Conservation (phyloP, 1,284 basidiomycete genomes). For the Ganoderma resinaceum region DNA sequence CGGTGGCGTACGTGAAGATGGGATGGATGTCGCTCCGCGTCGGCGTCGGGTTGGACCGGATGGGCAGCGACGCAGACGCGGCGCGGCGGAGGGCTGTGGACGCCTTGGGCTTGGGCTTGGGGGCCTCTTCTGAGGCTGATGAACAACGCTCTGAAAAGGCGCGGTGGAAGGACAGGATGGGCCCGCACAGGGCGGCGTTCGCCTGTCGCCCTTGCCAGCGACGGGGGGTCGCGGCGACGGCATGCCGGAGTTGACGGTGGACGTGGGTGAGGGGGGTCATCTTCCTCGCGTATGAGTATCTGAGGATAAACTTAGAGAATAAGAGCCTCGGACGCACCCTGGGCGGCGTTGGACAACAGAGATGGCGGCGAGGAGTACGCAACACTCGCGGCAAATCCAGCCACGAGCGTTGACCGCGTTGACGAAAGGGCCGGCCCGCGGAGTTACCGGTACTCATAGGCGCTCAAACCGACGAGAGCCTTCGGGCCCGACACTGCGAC, state of each 20-base stretch:
- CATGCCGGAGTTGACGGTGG: conserved; percentile 22
- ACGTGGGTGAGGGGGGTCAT: conserved; percentile 22
- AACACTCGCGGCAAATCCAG: neutral
- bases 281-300: neutral
- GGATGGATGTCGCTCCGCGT: conserved; percentile 77
- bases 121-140: conserved; percentile 9
- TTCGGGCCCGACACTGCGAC: too few species aligned
- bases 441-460: too few species aligned
- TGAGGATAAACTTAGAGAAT: too few species aligned
- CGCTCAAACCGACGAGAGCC: too few species aligned
- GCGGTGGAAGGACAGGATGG: conserved; percentile 14
- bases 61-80: conserved; percentile 77
- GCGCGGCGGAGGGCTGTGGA: conserved; percentile 74
- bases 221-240: conserved; percentile 10
- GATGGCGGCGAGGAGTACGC: neutral
- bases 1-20: conserved; percentile 78
- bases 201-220: conserved; percentile 18
- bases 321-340: neutral
- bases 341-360: neutral
- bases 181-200: neutral
- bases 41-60: conserved; percentile 80
- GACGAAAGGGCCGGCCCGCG: neutral
- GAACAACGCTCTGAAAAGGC: conserved; percentile 21
- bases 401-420: too few species aligned
- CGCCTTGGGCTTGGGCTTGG: conserved; percentile 73